Conservation (phyloP, 2,329 filamentous ascomycete species). For the Hypoxylon sp. region DNA sequence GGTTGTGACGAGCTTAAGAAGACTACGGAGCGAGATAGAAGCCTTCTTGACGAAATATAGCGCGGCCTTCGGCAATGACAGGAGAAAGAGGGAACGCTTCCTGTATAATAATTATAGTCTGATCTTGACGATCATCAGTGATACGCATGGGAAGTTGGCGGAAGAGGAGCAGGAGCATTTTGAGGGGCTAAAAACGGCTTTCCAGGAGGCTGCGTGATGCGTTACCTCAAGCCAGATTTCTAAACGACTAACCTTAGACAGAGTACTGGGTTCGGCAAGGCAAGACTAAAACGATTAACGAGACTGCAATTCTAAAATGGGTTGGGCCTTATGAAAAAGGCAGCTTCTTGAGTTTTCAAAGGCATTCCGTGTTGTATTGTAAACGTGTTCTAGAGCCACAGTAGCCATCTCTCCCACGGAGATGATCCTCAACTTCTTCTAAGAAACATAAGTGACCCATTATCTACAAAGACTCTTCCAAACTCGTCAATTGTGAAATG, state of each 20-base stretch:
- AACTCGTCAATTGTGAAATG: neutral
- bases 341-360: neutral
- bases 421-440: conserved; percentile 14
- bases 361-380: conserved; percentile 8
- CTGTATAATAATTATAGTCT: conserved; percentile 97
- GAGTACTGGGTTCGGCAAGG: conserved; percentile 5
- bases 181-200: conserved; percentile 73
- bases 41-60: conserved; percentile 84
- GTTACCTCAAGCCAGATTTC: neutral
- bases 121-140: conserved; percentile 91
- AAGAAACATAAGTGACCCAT: neutral
- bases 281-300: conserved; percentile 16
- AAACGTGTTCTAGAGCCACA: conserved; percentile 5
- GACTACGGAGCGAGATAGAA: conserved; percentile 86
- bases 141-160: conserved; percentile 79
- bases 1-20: conserved; percentile 82
- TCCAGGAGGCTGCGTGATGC: conserved; percentile 63
- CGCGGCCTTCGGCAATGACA: conserved; percentile 79
- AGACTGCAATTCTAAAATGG: conserved; percentile 16
- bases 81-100: conserved; percentile 87
- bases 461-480: conserved; percentile 8
- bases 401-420: conserved; percentile 15
- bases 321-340: neutral
- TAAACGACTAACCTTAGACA: conserved; percentile 1
- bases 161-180: conserved; percentile 83